phyloP scores from a whole-genome alignment of 2,329 filamentous ascomycete genomes.

The Esteya vermicola region DNA sequence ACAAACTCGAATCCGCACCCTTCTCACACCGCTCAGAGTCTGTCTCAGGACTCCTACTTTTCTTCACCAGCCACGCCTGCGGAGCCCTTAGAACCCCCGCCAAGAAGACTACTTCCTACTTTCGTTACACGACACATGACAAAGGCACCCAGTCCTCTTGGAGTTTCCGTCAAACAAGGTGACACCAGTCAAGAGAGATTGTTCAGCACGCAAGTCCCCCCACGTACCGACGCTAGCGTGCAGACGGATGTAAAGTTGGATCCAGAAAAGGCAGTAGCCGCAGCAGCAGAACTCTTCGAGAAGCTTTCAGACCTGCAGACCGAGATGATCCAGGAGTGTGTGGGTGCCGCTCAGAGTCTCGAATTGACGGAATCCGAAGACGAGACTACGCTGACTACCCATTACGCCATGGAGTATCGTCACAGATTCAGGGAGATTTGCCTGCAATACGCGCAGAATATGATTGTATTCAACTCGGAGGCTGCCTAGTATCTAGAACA shows the following conservation, averaged over 20 bases:
- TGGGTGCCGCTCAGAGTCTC: conserved; percentile 1
- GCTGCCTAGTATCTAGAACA: no score
- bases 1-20: no score
- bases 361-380: conserved; percentile 1
- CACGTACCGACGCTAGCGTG: background rate
- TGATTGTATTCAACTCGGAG: no score
- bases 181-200: background rate
- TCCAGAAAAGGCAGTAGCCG: background rate
- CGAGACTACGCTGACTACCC: conserved; percentile 4
- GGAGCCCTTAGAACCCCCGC: no score
- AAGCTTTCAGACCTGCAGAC: conserved; percentile 2
- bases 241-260: conserved; percentile 5
- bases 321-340: conserved; percentile 6
- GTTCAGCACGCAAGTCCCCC: background rate
- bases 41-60: no score
- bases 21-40: no score
- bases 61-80: no score
- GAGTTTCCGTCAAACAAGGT: no score
- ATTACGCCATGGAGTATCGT: conserved; percentile 7
- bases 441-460: background rate
- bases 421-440: conserved; percentile 1
- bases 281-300: conserved; percentile 4
- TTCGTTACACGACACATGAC: no score
- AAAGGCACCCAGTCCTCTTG: no score
- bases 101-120: no score